phyloP scores from a whole-genome alignment of 208 protist genomes.

The Leishmania tarentolae region DNA sequence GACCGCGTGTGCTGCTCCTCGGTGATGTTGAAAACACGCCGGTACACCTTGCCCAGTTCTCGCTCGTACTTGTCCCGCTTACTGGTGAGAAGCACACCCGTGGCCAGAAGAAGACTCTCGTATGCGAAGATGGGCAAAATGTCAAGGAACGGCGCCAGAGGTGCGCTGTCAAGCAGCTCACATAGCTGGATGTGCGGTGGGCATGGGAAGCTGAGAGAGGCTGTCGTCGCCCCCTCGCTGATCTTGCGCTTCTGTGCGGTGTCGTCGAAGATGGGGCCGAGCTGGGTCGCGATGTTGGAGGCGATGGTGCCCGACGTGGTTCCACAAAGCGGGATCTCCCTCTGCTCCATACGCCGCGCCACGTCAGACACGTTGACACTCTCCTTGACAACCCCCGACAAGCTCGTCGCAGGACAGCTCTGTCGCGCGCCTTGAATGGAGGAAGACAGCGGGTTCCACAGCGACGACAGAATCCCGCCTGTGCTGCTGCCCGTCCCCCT shows the following conservation, averaged over 20 bases:
- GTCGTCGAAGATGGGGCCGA: slow-evolving; percentile 20
- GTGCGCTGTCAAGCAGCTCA: slow-evolving; percentile 48
- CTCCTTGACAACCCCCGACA: background rate
- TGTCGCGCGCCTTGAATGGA: background rate
- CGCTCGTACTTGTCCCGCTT: slow-evolving; percentile 12
- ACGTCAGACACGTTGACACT: background rate
- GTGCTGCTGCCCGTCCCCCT: background rate
- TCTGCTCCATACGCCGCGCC: slow-evolving; percentile 18
- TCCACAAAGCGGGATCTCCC: slow-evolving; percentile 40
- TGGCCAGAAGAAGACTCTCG: slow-evolving; percentile 63
- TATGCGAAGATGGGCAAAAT: slow-evolving; percentile 42
- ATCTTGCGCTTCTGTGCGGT: slow-evolving; percentile 7
- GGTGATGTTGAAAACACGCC: slow-evolving; percentile 41
- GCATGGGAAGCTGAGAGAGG: background rate
- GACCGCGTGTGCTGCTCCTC: slow-evolving; percentile 49
- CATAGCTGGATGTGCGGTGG: slow-evolving; percentile 29
- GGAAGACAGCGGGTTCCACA: slow-evolving; percentile 16
- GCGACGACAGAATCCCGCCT: slow-evolving; percentile 11
- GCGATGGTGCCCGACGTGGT: slow-evolving; percentile 34
- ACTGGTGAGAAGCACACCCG: slow-evolving; percentile 33
- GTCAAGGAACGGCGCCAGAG: slow-evolving; percentile 38
- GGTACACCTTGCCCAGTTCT: slow-evolving; percentile 50
- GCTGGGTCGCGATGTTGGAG: slow-evolving; percentile 17
- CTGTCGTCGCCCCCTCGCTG: background rate
- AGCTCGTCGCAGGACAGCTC: background rate